Percentiles rank a stretch among this genome's conserved stretches.
Conservation (phyloP, 2,329 filamentous ascomycete species). For the Trichoderma sp. region DNA sequence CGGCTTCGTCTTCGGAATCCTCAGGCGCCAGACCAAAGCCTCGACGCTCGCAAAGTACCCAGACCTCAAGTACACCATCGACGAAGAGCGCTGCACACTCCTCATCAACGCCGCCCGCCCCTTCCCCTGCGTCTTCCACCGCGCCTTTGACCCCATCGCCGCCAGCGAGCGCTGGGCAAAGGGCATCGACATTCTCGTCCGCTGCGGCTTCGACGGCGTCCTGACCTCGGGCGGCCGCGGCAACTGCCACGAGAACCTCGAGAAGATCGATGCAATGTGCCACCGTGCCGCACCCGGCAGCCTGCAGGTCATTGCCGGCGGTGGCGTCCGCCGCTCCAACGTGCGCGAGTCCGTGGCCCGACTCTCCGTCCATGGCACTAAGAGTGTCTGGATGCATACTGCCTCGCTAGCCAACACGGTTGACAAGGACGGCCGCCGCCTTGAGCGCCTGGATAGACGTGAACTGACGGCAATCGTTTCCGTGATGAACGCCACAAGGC, state of each 20-base stretch:
- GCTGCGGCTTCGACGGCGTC: conserved; percentile 48
- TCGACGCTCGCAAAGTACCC: conserved; percentile 13
- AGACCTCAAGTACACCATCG: conserved; percentile 31
- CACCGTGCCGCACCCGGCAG: conserved; percentile 25
- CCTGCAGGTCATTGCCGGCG: conserved; percentile 51
- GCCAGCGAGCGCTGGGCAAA: conserved; percentile 23
- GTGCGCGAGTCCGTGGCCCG: conserved; percentile 29
- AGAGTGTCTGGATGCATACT: conserved; percentile 46
- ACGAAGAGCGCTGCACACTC: conserved; percentile 37
- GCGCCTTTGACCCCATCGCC: conserved; percentile 52
- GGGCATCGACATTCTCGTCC: conserved; percentile 34
- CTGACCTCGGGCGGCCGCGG: conserved; percentile 53
- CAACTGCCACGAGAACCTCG: conserved; percentile 39
- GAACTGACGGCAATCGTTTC: conserved; percentile 26
- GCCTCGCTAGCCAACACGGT: conserved; percentile 31
- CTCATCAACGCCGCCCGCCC: conserved; percentile 44
- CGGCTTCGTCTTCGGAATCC: conserved; percentile 55
- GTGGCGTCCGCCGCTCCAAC: conserved; percentile 47
- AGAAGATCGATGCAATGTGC: conserved; percentile 37
- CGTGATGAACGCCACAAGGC: conserved; percentile 24
- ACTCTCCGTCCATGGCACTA: conserved; percentile 26
- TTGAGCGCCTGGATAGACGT: conserved; percentile 28
- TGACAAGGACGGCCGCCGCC: conserved; percentile 11
- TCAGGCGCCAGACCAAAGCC: conserved; percentile 26
- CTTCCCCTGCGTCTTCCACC: conserved; percentile 50